A percentile compares a stretch with the other conserved stretches of the same genome.
Conservation (phyloP, 2,329 filamentous ascomycete species). For the Botrytis elliptica region DNA sequence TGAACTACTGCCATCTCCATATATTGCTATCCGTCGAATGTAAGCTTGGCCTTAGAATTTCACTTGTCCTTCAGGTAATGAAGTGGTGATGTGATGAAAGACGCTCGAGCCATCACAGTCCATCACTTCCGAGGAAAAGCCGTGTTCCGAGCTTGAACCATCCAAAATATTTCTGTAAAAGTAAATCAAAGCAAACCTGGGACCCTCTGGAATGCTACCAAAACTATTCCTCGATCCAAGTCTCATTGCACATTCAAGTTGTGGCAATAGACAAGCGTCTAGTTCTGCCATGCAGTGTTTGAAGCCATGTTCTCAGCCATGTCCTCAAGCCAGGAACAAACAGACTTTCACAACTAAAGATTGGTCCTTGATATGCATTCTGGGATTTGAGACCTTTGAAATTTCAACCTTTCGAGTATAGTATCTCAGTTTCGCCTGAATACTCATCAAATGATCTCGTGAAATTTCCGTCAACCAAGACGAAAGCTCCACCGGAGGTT, state of each 20-base stretch:
- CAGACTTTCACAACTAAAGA: background rate
- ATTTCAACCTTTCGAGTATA: background rate
- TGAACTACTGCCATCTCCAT: background rate
- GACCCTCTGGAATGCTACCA: background rate
- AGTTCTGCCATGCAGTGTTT: background rate
- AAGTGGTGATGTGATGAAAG: background rate
- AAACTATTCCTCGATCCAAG: background rate
- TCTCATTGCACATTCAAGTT: background rate
- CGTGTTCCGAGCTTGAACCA: background rate
- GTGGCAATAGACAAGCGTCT: background rate
- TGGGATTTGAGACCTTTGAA: background rate
- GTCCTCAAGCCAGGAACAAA: background rate
- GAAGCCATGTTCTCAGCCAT: background rate
- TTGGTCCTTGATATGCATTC: background rate
- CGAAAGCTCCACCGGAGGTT: background rate
- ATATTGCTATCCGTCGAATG: background rate
- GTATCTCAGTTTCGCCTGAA: background rate
- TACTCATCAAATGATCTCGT: too few species aligned
- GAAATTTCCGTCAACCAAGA: too few species aligned
- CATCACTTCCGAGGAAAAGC: background rate
- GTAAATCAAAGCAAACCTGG: background rate
- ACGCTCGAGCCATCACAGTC: background rate
- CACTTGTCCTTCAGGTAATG: background rate
- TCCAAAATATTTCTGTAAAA: background rate
- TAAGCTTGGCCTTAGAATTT: too few species aligned